Base-by-base conservation (phyloP, 352 stramenopile genomes). In the Phytophthora parvispora region DNA sequence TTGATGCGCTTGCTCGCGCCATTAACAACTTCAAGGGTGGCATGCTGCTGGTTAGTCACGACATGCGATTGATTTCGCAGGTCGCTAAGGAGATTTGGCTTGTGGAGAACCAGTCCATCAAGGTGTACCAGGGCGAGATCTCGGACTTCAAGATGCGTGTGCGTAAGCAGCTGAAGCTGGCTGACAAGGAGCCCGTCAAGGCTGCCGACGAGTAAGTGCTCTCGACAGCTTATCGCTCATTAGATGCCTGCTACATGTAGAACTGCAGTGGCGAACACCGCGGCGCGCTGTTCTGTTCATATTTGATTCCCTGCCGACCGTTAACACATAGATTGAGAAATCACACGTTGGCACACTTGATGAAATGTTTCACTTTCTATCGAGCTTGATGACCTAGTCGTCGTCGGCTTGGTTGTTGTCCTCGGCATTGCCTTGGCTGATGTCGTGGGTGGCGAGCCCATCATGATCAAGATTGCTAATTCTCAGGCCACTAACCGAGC, bases 31-130 rank as follows among this genome's bases (percentile, higher is more conserved):
- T 99, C 80, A 75, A 95, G 64, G 98, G 98, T 68, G 98, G 97
- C 36, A 95, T 99, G 81, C 86, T 99, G 15, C 86, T 99, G 40
- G 98, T 99, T 34, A 98, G 90, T 60, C 98, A 99, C 91, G 98
- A 99, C 91, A 99, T 99, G 97, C 91, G 98, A 54, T 86, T 99
- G 54, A 99, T 99, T 74, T 98, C 92, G 60, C 96, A 99, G 78
- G 98, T 99, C 54, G 98, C 98, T 55, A 96, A 99, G 73, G 97
- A 99, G 80, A 99, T 99, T 80, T 99, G 98, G 89, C 90, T 99
- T 54, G 98, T 98, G 67, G 97, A 99, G 69, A 87, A 99, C 72
- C 97, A 99, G 66, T 93, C 91, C 56, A 97, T 99, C 57, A 89
- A 82, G 9, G 94, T 96, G 49, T 99, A 99, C 84, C 84, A 98